These are phyloP conservation scores for Thermochaetoides thermophila DNA, from an alignment of 495 filamentous ascomycete genomes.

Conservation along the genomic window DNA sequence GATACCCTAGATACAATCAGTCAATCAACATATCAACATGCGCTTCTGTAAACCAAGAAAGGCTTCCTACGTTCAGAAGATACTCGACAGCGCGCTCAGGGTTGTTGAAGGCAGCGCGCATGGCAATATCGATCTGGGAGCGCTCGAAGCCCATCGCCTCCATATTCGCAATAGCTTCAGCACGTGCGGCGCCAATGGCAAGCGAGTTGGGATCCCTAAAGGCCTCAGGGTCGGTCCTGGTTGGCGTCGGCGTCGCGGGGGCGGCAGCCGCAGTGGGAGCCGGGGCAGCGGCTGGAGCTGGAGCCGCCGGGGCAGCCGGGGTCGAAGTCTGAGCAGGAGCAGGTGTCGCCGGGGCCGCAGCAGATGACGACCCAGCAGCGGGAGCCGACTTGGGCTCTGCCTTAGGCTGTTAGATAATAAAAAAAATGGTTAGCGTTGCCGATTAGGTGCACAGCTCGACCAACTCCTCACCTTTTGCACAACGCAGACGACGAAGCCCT, in stretches of 20 bases:
- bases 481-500: conserved; percentile 97
- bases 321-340: conserved; percentile 47
- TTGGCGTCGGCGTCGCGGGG: conserved; percentile 51
- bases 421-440: background rate
- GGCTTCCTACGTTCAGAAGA: conserved; percentile 57
- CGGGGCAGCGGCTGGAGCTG: conserved; percentile 37
- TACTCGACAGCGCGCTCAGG: conserved; percentile 96
- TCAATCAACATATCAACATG: background rate
- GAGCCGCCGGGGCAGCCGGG: conserved; percentile 44
- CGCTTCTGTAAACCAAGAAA: background rate
- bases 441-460: too few relatives aligned
- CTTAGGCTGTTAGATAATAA: conserved; percentile 6
- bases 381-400: conserved; percentile 29
- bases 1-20: conserved; percentile 52
- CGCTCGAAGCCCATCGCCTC: conserved; percentile 90
- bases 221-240: conserved; percentile 27
- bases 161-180: conserved; percentile 85
- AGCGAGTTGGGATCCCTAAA: conserved; percentile 47
- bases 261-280: conserved; percentile 48
- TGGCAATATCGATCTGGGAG: conserved; percentile 74
- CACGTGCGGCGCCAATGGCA: conserved; percentile 66
- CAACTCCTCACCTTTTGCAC: conserved; percentile 61
- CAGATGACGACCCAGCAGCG: conserved; percentile 32
- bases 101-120: conserved; percentile 93
- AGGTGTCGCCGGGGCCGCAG: conserved; percentile 51